Percentiles rank a stretch among this genome's conserved stretches.
Conservation (phyloP, 306 rosid species). For the Coriaria nepalensis region DNA sequence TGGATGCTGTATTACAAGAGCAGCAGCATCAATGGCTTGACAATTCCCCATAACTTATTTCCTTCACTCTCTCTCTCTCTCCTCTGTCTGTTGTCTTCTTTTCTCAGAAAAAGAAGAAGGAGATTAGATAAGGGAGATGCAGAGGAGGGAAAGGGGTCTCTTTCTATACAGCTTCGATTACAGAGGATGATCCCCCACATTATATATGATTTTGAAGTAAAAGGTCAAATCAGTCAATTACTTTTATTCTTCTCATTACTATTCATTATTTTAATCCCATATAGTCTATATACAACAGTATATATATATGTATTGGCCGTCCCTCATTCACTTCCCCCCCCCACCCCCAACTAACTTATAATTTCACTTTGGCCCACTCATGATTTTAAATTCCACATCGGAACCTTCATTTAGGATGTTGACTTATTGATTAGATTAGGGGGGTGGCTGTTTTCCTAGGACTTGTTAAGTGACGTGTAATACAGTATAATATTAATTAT, state of each 20-base stretch:
- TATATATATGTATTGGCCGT: not conserved
- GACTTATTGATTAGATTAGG: too few relatives aligned
- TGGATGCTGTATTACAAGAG: slow-evolving; percentile 89
- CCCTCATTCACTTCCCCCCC: slow-evolving; percentile 15
- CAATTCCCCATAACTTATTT: slow-evolving; percentile 70
- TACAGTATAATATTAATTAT: too few relatives aligned
- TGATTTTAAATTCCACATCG: too few relatives aligned
- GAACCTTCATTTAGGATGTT: too few relatives aligned
- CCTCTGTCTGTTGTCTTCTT: not conserved
- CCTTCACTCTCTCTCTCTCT: not conserved
- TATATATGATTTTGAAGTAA: too few relatives aligned
- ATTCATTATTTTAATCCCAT: too few relatives aligned
- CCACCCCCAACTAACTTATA: slow-evolving; percentile 30
- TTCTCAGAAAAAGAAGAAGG: slow-evolving; percentile 9
- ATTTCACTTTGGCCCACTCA: not conserved
- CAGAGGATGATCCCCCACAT: slow-evolving; percentile 9
- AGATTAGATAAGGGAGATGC: slow-evolving; percentile 17
- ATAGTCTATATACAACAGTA: too few relatives aligned
- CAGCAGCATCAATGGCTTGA: slow-evolving; percentile 97
- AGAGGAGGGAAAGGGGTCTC: slow-evolving; percentile 37
- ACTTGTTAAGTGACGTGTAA: too few relatives aligned
- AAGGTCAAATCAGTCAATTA: too few relatives aligned
- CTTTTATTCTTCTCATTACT: too few relatives aligned
- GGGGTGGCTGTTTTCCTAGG: too few relatives aligned
- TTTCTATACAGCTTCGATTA: slow-evolving; percentile 59